Conservation (phyloP, 2,329 filamentous ascomycete genomes). For the Harringtonia lauricola region DNA sequence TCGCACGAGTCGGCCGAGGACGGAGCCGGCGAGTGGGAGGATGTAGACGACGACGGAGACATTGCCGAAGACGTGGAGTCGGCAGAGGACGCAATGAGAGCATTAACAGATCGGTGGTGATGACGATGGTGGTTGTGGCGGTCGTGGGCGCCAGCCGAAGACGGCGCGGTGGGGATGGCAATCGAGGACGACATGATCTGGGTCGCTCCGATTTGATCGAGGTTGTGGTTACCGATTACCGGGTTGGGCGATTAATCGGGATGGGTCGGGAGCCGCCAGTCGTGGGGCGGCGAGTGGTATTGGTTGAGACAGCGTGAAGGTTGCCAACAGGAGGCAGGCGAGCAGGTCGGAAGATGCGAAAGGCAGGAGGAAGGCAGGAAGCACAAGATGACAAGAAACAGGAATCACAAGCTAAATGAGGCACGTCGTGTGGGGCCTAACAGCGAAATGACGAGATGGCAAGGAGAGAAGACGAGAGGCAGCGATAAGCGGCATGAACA, state of each 20-base stretch:
- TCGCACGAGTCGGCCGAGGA: constrained; percentile 29
- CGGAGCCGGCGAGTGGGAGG: constrained; percentile 4
- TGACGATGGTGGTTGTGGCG: constrained; percentile 1
- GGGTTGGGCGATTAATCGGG: too few relatives aligned
- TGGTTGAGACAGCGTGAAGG: too few relatives aligned
- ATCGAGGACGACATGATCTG: constrained; percentile 56
- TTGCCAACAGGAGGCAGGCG: background rate
- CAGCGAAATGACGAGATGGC: background rate
- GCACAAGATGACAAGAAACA: background rate
- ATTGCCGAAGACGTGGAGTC: constrained; percentile 3
- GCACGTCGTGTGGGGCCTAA: too few relatives aligned
- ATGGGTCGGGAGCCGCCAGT: too few relatives aligned
- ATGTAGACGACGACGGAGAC: constrained; percentile 7
- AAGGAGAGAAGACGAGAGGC: too few relatives aligned
- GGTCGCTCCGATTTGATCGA: too few relatives aligned
- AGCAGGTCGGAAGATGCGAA: background rate
- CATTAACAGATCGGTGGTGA: constrained; percentile 1
- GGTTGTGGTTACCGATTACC: too few relatives aligned
- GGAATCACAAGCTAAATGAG: too few relatives aligned
- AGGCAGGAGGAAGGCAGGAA: background rate
- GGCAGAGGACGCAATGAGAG: background rate
- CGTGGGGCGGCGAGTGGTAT: too few relatives aligned
- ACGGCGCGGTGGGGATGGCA: constrained; percentile 43
- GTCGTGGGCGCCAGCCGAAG: background rate
- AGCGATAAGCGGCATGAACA: too few relatives aligned